These are phyloP conservation scores for Sanghuangporus weigelae DNA, from an alignment of 1,284 basidiomycete genomes.

Conservation along the genomic window DNA sequence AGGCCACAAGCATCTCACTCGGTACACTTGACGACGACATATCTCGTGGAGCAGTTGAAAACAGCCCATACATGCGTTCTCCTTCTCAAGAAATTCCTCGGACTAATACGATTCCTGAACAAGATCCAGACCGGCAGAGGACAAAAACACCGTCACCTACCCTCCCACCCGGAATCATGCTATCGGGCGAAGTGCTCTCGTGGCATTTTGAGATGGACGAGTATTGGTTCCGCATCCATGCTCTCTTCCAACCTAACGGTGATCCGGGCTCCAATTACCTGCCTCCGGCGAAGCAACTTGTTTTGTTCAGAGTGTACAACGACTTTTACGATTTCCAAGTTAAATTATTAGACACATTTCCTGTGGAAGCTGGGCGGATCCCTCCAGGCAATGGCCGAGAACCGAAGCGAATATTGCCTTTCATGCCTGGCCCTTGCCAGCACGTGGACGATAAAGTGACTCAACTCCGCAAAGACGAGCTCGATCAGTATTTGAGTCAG, in stretches of 20 bases:
- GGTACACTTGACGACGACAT: conserved; percentile 77
- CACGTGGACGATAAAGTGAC: conserved; percentile 86
- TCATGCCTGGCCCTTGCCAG: conserved; percentile 91
- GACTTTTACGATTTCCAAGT: conserved; percentile 99
- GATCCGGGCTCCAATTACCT: conserved; percentile 39
- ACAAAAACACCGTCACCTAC: conserved; percentile 30
- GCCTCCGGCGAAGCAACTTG: conserved; percentile 73
- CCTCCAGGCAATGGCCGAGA: conserved; percentile 34
- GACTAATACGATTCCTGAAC: conserved; percentile 19
- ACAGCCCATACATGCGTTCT: conserved; percentile 36
- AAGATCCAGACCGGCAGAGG: conserved; percentile 22
- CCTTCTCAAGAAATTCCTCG: conserved; percentile 23
- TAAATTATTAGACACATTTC: conserved; percentile 79
- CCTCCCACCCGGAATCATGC: conserved; percentile 76
- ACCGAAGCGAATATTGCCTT: conserved; percentile 72
- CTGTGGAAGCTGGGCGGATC: conserved; percentile 81
- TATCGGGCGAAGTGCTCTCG: conserved; percentile 87
- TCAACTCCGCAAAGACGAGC: conserved; percentile 73
- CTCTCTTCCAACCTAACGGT: conserved; percentile 76
- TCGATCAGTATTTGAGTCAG: conserved; percentile 84
- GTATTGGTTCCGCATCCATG: conserved; percentile 97
- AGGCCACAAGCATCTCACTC: conserved; percentile 91
- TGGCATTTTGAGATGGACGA: conserved; percentile 96
- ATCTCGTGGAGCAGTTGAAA: conserved; percentile 37
- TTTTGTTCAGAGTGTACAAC: conserved; percentile 93